Percentiles rank a stretch among this genome's conserved stretches.
Conservation (phyloP, 805 yeast genomes). For the Suhomyces canberraensis region DNA sequence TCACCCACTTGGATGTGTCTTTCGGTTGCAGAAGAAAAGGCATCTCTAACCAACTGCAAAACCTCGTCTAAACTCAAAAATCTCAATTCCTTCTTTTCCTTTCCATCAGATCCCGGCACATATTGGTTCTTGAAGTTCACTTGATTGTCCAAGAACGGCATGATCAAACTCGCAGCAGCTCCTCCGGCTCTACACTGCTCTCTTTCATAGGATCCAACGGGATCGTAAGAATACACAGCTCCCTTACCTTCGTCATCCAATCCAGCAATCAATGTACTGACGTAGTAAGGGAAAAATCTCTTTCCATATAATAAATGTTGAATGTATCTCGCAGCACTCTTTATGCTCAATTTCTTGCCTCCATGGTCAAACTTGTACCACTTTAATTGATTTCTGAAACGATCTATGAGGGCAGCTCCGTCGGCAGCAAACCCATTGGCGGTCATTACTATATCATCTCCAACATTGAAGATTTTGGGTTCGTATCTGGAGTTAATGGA, state of each 20-base stretch:
- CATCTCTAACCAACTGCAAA: slow-evolving; percentile 82
- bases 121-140: slow-evolving; percentile 93
- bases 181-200: slow-evolving; percentile 98
- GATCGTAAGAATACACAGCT: slow-evolving; percentile 93
- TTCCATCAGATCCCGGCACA: slow-evolving; percentile 70
- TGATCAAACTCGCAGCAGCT: slow-evolving; percentile 90
- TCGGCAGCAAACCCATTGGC: slow-evolving; percentile 98
- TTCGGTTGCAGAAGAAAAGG: slow-evolving; percentile 94
- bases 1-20: slow-evolving; percentile 99
- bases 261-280: slow-evolving; percentile 92
- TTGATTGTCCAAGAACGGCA: slow-evolving; percentile 97
- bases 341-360: slow-evolving; percentile 62
- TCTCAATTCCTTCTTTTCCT: slow-evolving; percentile 54
- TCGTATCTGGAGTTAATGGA: slow-evolving; percentile 89
- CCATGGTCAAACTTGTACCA: slow-evolving; percentile 91
- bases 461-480: slow-evolving; percentile 84
- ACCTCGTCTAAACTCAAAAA: slow-evolving; percentile 82
- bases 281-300: slow-evolving; percentile 95
- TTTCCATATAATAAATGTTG: slow-evolving; percentile 90
- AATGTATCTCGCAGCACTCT: slow-evolving; percentile 83
- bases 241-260: slow-evolving; percentile 90
- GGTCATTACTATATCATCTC: slow-evolving; percentile 80
- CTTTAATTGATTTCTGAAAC: slow-evolving; percentile 65
- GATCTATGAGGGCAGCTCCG: slow-evolving; percentile 77
- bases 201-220: slow-evolving; percentile 96